Evolutionary conservation across 352 stramenopile species (phyloP), one percentile per base, ranked within the genome.

Genomic region (Phytophthora sp.): DNA sequence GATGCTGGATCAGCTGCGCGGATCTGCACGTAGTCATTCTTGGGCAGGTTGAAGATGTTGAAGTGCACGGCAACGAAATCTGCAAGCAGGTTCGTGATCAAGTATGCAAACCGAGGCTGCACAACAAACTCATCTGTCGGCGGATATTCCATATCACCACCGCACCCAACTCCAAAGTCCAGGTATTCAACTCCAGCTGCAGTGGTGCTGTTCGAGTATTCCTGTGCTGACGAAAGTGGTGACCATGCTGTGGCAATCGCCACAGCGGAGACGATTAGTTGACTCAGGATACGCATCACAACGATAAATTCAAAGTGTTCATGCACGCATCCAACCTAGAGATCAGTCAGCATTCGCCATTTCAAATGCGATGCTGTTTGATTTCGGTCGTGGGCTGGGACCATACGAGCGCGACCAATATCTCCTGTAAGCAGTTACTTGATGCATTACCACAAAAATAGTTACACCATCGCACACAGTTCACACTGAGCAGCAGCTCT

Each of bases 41-140:
- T 21, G 0, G 80, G 82, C 1, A 93, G 57, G 45, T 89, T 84
- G 49, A 93, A 89, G 28, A 72, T n/a, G 10, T 68, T 55, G 42
- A 91, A 88, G 61, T 91, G 75, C 17, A 93, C 41, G 21, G 76
- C 56, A 41, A 89, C 57, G 32, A 91, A 89, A 39, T 79, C 54
- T 2, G 79, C 84, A 4, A 72, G 24, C 4, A 68, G 56, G 50
- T 82, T 76, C 21, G 68, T 69, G 37, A 90, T 54, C 28, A 69
- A 53, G 61, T 70, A 80, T 7, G 66, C 56, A 43, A 77, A 80
- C 32, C 44, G 54, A 5, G 69, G 77, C 26, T 78, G 66, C 27
- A 26, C n/a, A 2, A 43, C 53, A 17, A 50, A 66, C 3, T 43
- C 32, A 12, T 65, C 66, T 5, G 52, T 75, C 12, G 60, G 32